Base-by-base conservation (phyloP, 495 filamentous ascomycete genomes). In the Penicillium samsonianum region DNA sequence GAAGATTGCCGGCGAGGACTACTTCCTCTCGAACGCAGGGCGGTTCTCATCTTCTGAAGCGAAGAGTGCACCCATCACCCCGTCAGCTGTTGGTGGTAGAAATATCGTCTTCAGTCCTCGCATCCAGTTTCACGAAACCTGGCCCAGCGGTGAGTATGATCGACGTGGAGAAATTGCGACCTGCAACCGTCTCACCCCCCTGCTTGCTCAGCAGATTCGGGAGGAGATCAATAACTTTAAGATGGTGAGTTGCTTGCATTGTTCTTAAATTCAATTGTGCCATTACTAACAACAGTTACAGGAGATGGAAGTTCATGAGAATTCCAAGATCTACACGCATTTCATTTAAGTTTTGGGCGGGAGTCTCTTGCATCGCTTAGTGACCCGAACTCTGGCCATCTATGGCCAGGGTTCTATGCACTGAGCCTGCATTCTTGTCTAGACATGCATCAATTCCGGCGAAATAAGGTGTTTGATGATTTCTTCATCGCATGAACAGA, bases 281-380 rank as follows among this genome's bases (percentile, higher is more conserved):
- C 7, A 26, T 20, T 55, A 61, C 70, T 81, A 62, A 81, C 61
- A 69, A 66, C 14, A 31, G n/a, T n/a, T 20, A 23, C 60, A 98
- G 95, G 94, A 99, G 77, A 99, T 99, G 94, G 94, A 98, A 80
- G 94, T 99, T 68, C 94, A 99, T 70, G 92, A 96, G 77, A 89
- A 88, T 71, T 98, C 95, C 53, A 98, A 98, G 75, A 89, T 96
- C 63, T 96, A 98, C 81, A 99, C 94, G 65, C 94, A 99, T 83
- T 99, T 98, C 83, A 96, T 99, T 79, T 99, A 65, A 78, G 62
- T 56, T 64, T 61, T 59, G 67, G 68, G 46, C 59, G 51, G 59
- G 48, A 65, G 69, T 71, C 41, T 50, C 59, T 62, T 55, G 57
- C 59, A 60, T 56, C 63, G 67, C 64, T 57, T 35, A 38, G 53